Evolutionary conservation across 768 basidiomycete genomes (phyloP), one percentile per base, ranked within the genome.

Genomic region (Naganishia friedmannii): DNA sequence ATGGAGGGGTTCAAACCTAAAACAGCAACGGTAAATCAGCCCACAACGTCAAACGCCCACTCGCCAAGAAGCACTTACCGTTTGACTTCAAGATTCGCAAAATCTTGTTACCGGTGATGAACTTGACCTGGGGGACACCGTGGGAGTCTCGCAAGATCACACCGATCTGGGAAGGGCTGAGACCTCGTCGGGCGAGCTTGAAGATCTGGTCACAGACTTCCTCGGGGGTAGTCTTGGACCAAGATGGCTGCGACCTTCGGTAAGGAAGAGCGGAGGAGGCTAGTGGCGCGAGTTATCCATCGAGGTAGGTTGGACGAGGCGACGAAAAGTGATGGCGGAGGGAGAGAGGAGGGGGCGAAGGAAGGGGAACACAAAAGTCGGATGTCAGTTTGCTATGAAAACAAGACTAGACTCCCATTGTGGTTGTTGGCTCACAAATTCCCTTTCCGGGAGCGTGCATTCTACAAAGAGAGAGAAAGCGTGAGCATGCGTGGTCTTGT

Each of bases 371-470:
- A 66, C 60, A 63, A 63, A 51, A 29, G 60, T 63, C 60, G 60
- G 60, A 63, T 63, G 60, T 63, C 60, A 66, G 65, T 66, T 37
- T 32, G 65, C 65, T 66, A 66, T 66, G 65, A 66, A 37, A 66
- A 37, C 65, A 63, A 63, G 37, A 29, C 60, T 63, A 63, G 60
- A 63, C 60, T 63, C 60, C 60, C 60, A 63, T 63, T 51, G 60
- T 63, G 60, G 37, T 63, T 63, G 60, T 42, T 45, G 69, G 88
- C 90, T 78, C 83, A 92, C 90, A 91, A 86, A 98, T 96, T 87
- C 94, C 95, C 92, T 98, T 98, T 84, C 93, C 93, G 84, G 93
- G 93, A 88, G 93, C 93, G 88, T 98, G 95, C 92, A 96, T 93
- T 82, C 93, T 92, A 91, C 90, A 39, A 46, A 37, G 39, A 51